These are phyloP conservation scores for Sporothrix curviconia DNA, from an alignment of 2,329 filamentous ascomycete genomes.

Conservation along the genomic window DNA sequence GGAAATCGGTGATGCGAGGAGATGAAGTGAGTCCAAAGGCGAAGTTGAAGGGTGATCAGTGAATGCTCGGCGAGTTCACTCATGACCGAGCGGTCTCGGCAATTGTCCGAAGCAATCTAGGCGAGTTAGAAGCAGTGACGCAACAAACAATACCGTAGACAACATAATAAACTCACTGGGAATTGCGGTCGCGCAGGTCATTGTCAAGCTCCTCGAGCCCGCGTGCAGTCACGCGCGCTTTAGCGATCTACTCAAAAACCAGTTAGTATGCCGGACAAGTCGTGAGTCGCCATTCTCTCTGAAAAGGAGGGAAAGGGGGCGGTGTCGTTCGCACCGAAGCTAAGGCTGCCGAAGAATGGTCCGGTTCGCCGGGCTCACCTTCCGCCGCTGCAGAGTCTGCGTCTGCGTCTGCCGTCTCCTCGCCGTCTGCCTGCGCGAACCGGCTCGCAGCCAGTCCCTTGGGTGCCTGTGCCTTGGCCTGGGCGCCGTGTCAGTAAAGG, in stretches of 20 bases:
- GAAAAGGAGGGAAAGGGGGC: constrained; percentile 14
- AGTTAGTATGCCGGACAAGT: not conserved
- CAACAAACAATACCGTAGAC: not conserved
- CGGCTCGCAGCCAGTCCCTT: constrained; percentile 50
- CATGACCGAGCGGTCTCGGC: constrained; percentile 9
- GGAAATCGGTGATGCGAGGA: not conserved
- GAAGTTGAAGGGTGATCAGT: not conserved
- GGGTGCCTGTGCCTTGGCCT: constrained; percentile 42
- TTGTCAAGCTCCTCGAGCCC: constrained; percentile 27
- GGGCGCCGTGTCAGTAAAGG: not conserved
- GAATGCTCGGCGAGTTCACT: not conserved
- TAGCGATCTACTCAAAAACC: constrained; percentile 25
- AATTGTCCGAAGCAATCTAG: constrained; percentile 11
- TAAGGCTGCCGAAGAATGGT: constrained; percentile 59
- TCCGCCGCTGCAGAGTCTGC: constrained; percentile 35
- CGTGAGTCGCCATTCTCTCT: not conserved
- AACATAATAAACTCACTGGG: constrained; percentile 15
- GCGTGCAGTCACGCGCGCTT: constrained; percentile 23
- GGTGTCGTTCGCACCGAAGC: constrained; percentile 52
- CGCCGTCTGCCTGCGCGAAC: constrained; percentile 37
- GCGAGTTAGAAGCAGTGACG: not conserved
- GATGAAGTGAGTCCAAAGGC: not conserved
- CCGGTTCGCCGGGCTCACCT: constrained; percentile 53
- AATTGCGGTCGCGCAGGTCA: constrained; percentile 26
- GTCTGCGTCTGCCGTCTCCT: constrained; percentile 23